Conservation (phyloP, 2,329 filamentous ascomycete genomes). For the Xenoacremonium recifei region DNA sequence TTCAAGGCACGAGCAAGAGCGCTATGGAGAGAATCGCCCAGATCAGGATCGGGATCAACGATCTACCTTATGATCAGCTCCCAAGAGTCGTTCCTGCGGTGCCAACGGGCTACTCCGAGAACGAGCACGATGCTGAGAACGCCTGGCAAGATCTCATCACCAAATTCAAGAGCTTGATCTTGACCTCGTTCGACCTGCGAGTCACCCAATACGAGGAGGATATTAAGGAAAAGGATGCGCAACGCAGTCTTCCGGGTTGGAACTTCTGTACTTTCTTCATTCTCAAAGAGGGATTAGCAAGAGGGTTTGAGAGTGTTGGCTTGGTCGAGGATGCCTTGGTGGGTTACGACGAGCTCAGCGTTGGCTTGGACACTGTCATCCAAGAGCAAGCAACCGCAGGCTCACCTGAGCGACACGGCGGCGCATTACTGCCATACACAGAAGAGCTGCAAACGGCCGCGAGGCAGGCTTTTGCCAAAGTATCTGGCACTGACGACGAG, state of each 20-base stretch:
- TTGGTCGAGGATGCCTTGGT: conserved; percentile 92
- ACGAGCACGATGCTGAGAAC: conserved; percentile 72
- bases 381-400: conserved; percentile 66
- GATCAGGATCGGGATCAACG: conserved; percentile 72
- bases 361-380: conserved; percentile 80
- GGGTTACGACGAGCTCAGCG: conserved; percentile 89
- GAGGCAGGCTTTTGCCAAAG: conserved; percentile 47
- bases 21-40: conserved; percentile 79
- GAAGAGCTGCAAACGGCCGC: conserved; percentile 67
- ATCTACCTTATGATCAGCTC: conserved; percentile 63
- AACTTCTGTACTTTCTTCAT: conserved; percentile 99
- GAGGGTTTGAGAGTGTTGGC: conserved; percentile 94
- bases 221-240: conserved; percentile 88
- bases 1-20: conserved; percentile 72
- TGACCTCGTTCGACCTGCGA: conserved; percentile 85
- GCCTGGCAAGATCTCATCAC: conserved; percentile 82
- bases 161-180: conserved; percentile 83
- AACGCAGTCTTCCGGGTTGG: conserved; percentile 87
- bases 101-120: conserved; percentile 65
- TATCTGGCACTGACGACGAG: conserved; percentile 30
- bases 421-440: conserved; percentile 69
- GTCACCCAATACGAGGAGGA: conserved; percentile 97
- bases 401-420: conserved; percentile 64
- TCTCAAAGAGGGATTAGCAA: conserved; percentile 88
- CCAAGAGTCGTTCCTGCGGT: conserved; percentile 63